Percentiles rank a stretch among this genome's conserved stretches.
Evolutionary conservation across 257 asterid genomes (phyloP).

Genomic region (Penstemon barbatus): DNA sequence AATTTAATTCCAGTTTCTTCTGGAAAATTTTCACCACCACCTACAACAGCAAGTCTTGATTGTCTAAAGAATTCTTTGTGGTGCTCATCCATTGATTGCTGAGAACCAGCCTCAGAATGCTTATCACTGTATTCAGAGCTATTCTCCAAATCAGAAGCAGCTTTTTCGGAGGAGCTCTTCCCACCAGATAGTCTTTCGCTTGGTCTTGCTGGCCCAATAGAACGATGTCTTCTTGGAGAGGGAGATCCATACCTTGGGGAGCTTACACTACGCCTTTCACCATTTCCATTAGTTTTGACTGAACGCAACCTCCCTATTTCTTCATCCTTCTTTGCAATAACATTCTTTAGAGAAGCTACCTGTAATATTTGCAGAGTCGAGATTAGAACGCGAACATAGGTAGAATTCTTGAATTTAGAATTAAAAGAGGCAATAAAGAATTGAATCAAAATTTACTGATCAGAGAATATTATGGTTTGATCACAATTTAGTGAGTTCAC

Average conservation of each 20-base stretch:
- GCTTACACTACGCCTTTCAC: conserved; percentile 46
- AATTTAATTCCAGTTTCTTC: conserved; percentile 44
- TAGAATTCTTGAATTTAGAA: conserved; percentile 7
- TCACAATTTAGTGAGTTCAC: neutral
- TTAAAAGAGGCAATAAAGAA: neutral
- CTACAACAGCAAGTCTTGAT: conserved; percentile 63
- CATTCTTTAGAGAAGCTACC: conserved; percentile 76
- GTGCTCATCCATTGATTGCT: conserved; percentile 78
- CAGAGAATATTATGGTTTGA: neutral
- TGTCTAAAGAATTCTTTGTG: conserved; percentile 74
- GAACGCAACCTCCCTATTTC: conserved; percentile 63
- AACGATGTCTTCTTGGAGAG: conserved; percentile 60
- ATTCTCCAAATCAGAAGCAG: conserved; percentile 66
- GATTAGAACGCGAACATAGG: neutral
- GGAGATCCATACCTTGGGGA: conserved; percentile 55
- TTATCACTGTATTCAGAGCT: conserved; percentile 83
- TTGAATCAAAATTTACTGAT: neutral
- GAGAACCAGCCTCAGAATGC: conserved; percentile 88
- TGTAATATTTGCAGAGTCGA: conserved; percentile 24
- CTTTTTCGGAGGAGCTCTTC: conserved; percentile 52
- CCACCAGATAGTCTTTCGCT: conserved; percentile 40
- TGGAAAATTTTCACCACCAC: conserved; percentile 32
- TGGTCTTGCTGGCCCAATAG: conserved; percentile 44
- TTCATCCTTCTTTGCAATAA: conserved; percentile 71
- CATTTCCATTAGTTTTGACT: conserved; percentile 42